Conservation (phyloP, 257 asterid species). For the Primulina tabacum region DNA sequence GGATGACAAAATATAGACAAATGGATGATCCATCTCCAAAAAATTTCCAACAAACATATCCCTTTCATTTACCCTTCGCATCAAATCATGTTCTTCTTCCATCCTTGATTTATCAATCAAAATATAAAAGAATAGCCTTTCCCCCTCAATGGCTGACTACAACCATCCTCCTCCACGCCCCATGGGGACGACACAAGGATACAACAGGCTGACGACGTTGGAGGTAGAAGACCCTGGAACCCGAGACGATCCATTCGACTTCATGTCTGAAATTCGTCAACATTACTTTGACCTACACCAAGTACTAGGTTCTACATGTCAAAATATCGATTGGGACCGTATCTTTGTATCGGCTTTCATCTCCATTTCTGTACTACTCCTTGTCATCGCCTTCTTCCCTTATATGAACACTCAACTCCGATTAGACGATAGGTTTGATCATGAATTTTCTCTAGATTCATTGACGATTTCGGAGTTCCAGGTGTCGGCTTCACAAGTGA, state of each 20-base stretch:
- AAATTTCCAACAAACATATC: no score
- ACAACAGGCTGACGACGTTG: conserved; percentile 31
- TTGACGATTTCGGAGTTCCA: conserved; percentile 37
- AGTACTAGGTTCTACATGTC: conserved; percentile 31
- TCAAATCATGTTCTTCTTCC: no score
- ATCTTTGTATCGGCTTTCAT: conserved; percentile 36
- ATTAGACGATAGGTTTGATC: conserved; percentile 31
- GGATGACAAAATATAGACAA: no score
- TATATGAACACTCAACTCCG: conserved; percentile 32
- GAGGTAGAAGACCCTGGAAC: conserved; percentile 32
- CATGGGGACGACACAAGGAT: conserved; percentile 21
- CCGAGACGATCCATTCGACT: conserved; percentile 17
- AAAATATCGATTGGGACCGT: conserved; percentile 44
- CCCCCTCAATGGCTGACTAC: no score
- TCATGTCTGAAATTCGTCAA: conserved; percentile 24
- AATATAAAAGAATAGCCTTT: no score
- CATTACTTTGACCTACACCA: conserved; percentile 31
- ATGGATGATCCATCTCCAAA: no score
- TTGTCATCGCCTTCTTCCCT: conserved; percentile 40
- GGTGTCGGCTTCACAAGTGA: conserved; percentile 29
- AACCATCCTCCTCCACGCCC: conserved; percentile 16
- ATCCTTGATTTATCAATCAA: no score
- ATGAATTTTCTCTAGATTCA: conserved; percentile 27
- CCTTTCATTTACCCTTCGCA: no score
- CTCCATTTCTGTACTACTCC: conserved; percentile 32